A percentile compares a stretch with the other conserved stretches of the same genome.
These are phyloP conservation scores for Trichoderma oligosporum DNA, from an alignment of 2,329 filamentous ascomycete genomes.

Conservation along the genomic window DNA sequence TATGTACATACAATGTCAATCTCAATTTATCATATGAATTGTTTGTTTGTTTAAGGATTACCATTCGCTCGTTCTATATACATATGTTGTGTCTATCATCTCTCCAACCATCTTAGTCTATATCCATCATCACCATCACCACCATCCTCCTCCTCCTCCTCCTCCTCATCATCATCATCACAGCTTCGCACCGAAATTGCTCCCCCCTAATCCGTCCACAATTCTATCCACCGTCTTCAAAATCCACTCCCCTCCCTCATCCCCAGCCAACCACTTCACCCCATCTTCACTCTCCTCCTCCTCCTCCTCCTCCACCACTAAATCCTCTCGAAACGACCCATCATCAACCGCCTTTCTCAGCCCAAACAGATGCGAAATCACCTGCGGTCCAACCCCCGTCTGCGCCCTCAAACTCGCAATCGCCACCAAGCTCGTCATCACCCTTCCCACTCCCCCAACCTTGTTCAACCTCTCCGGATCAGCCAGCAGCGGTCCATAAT, in stretches of 20 bases:
- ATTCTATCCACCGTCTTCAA: constrained; percentile 44
- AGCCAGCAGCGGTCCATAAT: constrained; percentile 71
- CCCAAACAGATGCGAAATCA: constrained; percentile 76
- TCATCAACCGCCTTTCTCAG: constrained; percentile 72
- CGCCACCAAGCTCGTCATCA: constrained; percentile 69
- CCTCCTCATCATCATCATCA: neutral
- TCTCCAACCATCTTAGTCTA: neutral
- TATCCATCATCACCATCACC: neutral
- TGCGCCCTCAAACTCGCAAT: constrained; percentile 73
- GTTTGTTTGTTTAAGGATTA: too few relatives aligned
- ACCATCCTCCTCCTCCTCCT: too few relatives aligned
- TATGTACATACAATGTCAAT: too few relatives aligned
- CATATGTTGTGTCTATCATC: neutral
- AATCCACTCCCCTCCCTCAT: constrained; percentile 48
- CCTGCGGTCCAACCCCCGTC: constrained; percentile 78
- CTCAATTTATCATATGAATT: too few relatives aligned
- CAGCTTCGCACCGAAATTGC: constrained; percentile 36
- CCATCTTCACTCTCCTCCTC: constrained; percentile 34
- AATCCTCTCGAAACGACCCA: constrained; percentile 47
- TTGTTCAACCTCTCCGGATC: constrained; percentile 55
- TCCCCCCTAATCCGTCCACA: constrained; percentile 43
- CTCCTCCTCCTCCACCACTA: constrained; percentile 34
- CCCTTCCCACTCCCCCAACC: constrained; percentile 59
- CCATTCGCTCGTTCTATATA: neutral
- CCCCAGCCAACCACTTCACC: constrained; percentile 40